phyloP scores from a whole-genome alignment of 164 flowering plant species.

The Nelumbo lutea region DNA sequence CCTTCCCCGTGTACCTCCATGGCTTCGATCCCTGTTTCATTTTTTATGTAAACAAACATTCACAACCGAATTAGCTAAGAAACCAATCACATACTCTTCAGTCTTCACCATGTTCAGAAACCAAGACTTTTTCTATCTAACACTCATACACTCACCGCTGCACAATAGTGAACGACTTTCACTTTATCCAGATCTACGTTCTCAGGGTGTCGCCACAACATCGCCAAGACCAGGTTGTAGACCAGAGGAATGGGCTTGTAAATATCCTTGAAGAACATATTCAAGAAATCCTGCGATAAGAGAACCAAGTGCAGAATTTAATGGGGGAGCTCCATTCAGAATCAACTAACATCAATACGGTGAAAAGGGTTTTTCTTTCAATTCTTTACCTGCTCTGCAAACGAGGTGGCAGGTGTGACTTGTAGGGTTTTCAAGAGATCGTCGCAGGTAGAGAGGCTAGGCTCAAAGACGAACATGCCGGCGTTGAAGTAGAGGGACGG shows the following conservation, averaged over 20 bases:
- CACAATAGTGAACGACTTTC: slow-evolving; percentile 63
- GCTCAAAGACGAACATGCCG: slow-evolving; percentile 67
- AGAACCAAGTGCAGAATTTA: too few species aligned
- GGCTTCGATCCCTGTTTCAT: slow-evolving; percentile 46
- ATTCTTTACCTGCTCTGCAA: slow-evolving; percentile 68
- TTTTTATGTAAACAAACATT: too few species aligned
- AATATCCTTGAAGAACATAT: slow-evolving; percentile 49
- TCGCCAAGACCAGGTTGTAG: slow-evolving; percentile 52
- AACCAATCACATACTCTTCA: too few species aligned
- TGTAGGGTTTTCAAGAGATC: slow-evolving; percentile 39
- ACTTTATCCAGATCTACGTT: slow-evolving; percentile 34
- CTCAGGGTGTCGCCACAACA: slow-evolving; percentile 65
- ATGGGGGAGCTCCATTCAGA: too few species aligned
- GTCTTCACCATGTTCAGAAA: too few species aligned
- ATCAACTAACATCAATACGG: too few species aligned
- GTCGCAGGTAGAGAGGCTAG: slow-evolving; percentile 40
- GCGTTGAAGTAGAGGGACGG: slow-evolving; percentile 76
- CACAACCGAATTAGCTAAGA: too few species aligned
- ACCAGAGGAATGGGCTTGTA: slow-evolving; percentile 46
- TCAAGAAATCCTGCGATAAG: slow-evolving; percentile 54
- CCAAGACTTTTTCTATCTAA: not conserved
- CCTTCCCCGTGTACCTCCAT: slow-evolving; percentile 57
- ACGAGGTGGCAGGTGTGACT: slow-evolving; percentile 47
- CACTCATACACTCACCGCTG: slow-evolving; percentile 45
- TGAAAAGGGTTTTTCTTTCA: too few species aligned